Base-by-base conservation (phyloP, 108 stramenopile species). In the Nannochloropsis oceanica region DNA sequence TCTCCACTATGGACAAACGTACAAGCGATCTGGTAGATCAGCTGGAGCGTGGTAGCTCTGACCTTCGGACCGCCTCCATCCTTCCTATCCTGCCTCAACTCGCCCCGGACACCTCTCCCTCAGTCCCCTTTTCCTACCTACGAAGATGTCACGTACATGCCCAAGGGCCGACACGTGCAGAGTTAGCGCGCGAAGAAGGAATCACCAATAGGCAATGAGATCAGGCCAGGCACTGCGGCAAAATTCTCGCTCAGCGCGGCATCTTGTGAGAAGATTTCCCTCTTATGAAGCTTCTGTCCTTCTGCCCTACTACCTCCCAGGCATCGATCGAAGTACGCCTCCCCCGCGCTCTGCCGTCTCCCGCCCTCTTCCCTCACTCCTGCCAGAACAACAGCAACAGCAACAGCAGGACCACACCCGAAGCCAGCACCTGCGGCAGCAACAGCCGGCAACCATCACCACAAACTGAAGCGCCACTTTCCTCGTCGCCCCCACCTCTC, bases 131-230 rank as follows among this genome's bases (percentile, higher is more conserved):
- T 44, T 13, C 84, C 43, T n/a, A 84, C 84, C 8, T 43, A 44
- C 43, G 84, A 84, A 43, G 84, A 84, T 27, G n/a, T 84, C 73
- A 84, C 84, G 12, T 84, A 84, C 84, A 84, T 44, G 20, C 84
- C 84, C 14, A 43, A 44, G 13, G 84, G 84, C 27, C 84, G 84
- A 44, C 59, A 84, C 18, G 84, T 84, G 42, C 84, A 84, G 18
- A 84, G 84, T 27, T 84, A 80, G 9, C n/a, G n/a, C 5, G 59
- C 59, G n/a, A 73, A 10, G 59, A 73, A 73, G 59, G 59, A 18
- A n/a, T 9, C 59, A 73, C 59, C 18, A n/a, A 10, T 10, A 18
- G n/a, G n/a, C 22, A 73, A 73, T 10, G 59, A 18, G 59, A 73
- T 73, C 18, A 73, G n/a, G 59, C 59, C 59, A n/a, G 18, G 5